These are phyloP conservation scores for Cercospora sp. DNA, from an alignment of 2,329 filamentous ascomycete genomes.

Conservation along the genomic window DNA sequence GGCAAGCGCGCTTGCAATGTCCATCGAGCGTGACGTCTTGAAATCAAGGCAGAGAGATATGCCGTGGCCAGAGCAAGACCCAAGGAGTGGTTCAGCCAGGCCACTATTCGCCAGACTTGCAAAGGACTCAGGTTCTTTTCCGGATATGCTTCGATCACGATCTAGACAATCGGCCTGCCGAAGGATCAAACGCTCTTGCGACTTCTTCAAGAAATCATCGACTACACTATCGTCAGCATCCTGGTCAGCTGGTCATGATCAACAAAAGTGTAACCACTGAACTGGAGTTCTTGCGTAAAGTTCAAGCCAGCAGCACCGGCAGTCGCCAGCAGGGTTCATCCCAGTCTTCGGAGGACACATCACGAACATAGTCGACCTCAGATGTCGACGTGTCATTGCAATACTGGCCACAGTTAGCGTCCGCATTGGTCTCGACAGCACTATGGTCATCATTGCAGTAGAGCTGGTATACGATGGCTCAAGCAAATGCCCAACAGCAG, in stretches of 20 bases:
- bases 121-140: too few species aligned
- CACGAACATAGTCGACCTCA: background rate
- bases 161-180: background rate
- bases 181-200: background rate
- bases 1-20: background rate
- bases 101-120: background rate
- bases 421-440: background rate
- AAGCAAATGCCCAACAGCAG: background rate
- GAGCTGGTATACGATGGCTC: background rate
- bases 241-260: background rate
- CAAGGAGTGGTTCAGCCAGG: background rate
- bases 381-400: background rate
- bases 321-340: background rate
- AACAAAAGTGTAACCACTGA: background rate
- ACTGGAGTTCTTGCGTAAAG: conserved; percentile 1
- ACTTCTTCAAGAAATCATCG: background rate
- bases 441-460: background rate
- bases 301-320: background rate
- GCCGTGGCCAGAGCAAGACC: background rate
- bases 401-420: background rate
- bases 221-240: background rate
- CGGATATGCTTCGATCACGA: background rate
- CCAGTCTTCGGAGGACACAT: background rate
- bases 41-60: background rate
- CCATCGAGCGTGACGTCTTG: background rate